Base-by-base conservation (phyloP, 805 yeast genomes). In the Candida ficus region DNA sequence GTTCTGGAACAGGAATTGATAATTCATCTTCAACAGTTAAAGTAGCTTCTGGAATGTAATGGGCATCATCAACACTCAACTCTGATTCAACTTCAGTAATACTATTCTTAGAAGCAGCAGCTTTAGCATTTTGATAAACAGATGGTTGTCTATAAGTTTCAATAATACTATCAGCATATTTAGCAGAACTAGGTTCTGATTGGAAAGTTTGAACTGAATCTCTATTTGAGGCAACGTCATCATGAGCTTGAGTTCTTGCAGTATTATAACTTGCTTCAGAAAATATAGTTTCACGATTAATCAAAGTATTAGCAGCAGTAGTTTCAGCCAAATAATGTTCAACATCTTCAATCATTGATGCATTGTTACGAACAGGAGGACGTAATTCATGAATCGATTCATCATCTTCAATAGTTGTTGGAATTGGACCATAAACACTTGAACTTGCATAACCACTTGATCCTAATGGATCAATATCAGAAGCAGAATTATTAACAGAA, bases 101-200 rank as follows among this genome's bases (percentile, higher is more conserved):
- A n/a, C n/a, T n/a, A n/a, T n/a, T 21, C 19, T 11, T 13, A 17
- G 19, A 9, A 7, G 44, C 39, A 14, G 47, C 32, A 17, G 41
- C 9, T 13, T 32, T 35, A 20, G 37, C 39, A 18, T 46, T 48
- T 8, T 33, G 22, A 10, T 38, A 32, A 16, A 43, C 29, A 5
- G 47, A 37, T 11, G 50, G 47, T 16, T 37, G 42, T 26, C 44
- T 41, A 17, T 54, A 54, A 3, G 51, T 42, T 20, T 54, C 58
- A 34, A 54, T 50, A 21, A 56, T 52, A 35, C 56, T 51, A 6
- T 49, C 54, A 10, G 58, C 51, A 36, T 52, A 52, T 19, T 36
- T 34, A 2, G 18, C 33, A 21, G 45, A 34, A n/a, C n/a, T n/a
- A n/a, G n/a, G n/a, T n/a, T n/a, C n/a, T n/a, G n/a, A n/a, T n/a